A percentile compares a stretch with the other conserved stretches of the same genome.
Evolutionary conservation across 2,329 filamentous ascomycete species (phyloP).

Genomic region (Pseudopyrenochaeta lycopersici): DNA sequence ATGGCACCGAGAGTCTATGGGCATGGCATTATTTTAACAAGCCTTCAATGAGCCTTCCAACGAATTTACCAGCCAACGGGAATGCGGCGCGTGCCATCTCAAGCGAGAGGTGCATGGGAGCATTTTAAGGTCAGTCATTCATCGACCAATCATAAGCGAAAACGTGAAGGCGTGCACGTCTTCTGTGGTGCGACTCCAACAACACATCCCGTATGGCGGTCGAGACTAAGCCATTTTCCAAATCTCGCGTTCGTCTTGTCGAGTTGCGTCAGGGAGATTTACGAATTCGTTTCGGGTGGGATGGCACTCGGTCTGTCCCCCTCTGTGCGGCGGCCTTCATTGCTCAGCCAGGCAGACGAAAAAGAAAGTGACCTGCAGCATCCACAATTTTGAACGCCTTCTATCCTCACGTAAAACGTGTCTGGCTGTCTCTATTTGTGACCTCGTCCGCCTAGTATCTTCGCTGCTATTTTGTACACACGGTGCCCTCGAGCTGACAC

Average conservation of each 20-base stretch:
- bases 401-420: constrained; percentile 9
- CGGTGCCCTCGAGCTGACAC: constrained; percentile 5
- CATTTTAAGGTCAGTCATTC: constrained; percentile 4
- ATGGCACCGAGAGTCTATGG: constrained; percentile 18
- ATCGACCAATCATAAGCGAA: constrained; percentile 24
- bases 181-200: constrained; percentile 18
- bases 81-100: constrained; percentile 16
- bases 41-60: neutral
- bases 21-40: constrained; percentile 10
- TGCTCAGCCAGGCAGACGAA: constrained; percentile 7
- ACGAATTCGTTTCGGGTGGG: constrained; percentile 20
- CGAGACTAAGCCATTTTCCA: constrained; percentile 19
- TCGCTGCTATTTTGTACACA: constrained; percentile 8
- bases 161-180: constrained; percentile 29
- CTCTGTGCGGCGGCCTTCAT: neutral
- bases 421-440: constrained; percentile 3
- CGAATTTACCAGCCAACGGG: constrained; percentile 9
- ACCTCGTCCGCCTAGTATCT: constrained; percentile 8
- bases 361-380: constrained; percentile 6
- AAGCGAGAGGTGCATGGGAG: constrained; percentile 15
- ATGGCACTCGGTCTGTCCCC: constrained; percentile 12
- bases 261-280: constrained; percentile 5
- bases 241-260: constrained; percentile 12
- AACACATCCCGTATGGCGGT: constrained; percentile 21
- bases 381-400: constrained; percentile 9